Percentiles rank a stretch among this genome's conserved stretches.
Conservation (phyloP, 768 basidiomycete genomes). For the Suillus subaureus region DNA sequence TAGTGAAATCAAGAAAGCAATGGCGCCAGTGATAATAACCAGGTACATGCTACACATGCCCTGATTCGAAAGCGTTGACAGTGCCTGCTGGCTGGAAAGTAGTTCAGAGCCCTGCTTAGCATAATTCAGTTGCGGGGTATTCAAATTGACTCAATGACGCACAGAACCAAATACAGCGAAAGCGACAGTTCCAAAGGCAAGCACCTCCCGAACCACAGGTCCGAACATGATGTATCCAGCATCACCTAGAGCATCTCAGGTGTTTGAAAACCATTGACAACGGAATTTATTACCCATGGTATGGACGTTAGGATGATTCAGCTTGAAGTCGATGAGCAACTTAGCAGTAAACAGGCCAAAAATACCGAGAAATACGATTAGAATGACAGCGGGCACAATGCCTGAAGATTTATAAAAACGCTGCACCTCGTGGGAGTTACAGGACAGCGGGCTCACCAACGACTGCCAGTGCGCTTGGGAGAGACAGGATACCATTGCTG, state of each 20-base stretch:
- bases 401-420: slow-evolving; percentile 29
- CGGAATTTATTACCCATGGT: slow-evolving; percentile 44
- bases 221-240: slow-evolving; percentile 53
- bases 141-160: slow-evolving; percentile 11
- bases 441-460: slow-evolving; percentile 39
- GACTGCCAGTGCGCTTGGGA: slow-evolving; percentile 52
- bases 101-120: slow-evolving; percentile 45
- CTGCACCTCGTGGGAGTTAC: background rate
- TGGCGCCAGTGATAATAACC: slow-evolving; percentile 47
- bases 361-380: slow-evolving; percentile 53
- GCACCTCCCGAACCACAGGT: slow-evolving; percentile 46
- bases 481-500: slow-evolving; percentile 56
- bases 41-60: slow-evolving; percentile 49
- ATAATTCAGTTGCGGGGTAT: background rate
- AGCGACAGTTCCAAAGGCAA: slow-evolving; percentile 48
- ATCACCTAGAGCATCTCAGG: slow-evolving; percentile 41
- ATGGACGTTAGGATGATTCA: slow-evolving; percentile 56
- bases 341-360: slow-evolving; percentile 56
- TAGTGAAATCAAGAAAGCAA: slow-evolving; percentile 44
- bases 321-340: slow-evolving; percentile 56
- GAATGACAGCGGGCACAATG: slow-evolving; percentile 51
- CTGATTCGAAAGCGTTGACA: slow-evolving; percentile 49
- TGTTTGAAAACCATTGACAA: background rate
- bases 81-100: slow-evolving; percentile 54
- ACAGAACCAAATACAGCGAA: slow-evolving; percentile 50